Base-by-base conservation (phyloP, 164 flowering plant species). In the Warburgia ugandensis region DNA sequence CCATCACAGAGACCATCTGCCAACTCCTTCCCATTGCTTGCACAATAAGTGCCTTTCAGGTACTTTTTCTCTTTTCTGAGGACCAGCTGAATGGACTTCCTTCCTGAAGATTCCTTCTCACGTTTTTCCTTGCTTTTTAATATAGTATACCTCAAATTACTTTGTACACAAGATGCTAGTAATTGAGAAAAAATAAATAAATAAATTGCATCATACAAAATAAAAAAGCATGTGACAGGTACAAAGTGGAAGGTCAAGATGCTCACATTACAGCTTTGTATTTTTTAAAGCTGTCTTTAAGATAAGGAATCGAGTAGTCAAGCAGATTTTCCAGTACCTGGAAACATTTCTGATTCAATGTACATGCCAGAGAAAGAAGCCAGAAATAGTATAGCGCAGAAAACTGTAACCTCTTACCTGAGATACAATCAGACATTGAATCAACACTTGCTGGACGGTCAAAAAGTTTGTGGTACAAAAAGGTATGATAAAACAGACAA, bases 1-100 rank as follows among this genome's bases (percentile, higher is more conserved):
- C 98, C 96, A 69, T 92, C 95, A 73, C 87, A 87, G n/a, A 92
- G 72, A 28, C 98, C 98, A 70, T 92, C 98, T 71, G 87, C 98
- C 27, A 92, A 70, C 56, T 85, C 98, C 38, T 70, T 80, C 4
- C 88, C 86, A 29, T 81, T 77, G 64, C 91, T 87, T 26, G 96
- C 96, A 60, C 84, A 68, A 60, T 87, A 92, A 23, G 73, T 52
- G 51, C 96, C 86, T 66, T 85, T 92, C 47, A 85, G 58, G 62
- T 76, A 85, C 59, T 92, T 96, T 67, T 88, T 92, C 74, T 92
- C 98, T 36, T 83, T 95, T 67, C 96, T 81, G 28, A 81, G 63
- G 22, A 62, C 63, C 51, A 77, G 69, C 50, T 69, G 80, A 50
- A 73, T 45, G 68, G 27, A 11, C 42, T 74, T 86, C 35, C 69